Evolutionary conservation across 495 filamentous ascomycete species (phyloP), one percentile per base, ranked within the genome.

Genomic region (Paragyromitra xinjiangensis): DNA sequence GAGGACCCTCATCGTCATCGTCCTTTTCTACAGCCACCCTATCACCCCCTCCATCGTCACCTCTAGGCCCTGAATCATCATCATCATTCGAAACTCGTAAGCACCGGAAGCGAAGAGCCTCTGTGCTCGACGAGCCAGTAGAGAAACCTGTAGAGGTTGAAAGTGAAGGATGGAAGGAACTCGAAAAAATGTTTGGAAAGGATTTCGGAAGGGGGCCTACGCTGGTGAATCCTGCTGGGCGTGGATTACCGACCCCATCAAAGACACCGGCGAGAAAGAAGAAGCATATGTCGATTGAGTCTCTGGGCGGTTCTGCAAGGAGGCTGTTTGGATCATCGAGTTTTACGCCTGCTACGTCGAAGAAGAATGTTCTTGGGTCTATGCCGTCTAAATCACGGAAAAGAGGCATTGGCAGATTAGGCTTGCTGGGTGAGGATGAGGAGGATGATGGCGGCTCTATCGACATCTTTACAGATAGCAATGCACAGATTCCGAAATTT

Each of bases 391-490:
- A 62, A 6, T 48, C 71, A 29, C 64, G 75, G n/a, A 79, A 67
- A 11, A 59, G 66, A 37, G 59, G 73, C 19, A 45, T 40, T 37
- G 77, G 77, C 6, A 71, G 42, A 37, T 42, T 79, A n/a, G 67
- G 77, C 40, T 40, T 79, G 37, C 90, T 91, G 80, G 85, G 83
- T 40, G 89, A 88, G 24, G 88, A 91, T 24, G 85, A 87, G 4
- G 85, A 87, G 3, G 80, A 84, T 62, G 79, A 82, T 11, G 85
- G 85, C n/a, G 84, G 86, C 51, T 82, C 88, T 11, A 93, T 98
- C 74, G 84, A 89, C 78, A 97, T 99, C 67, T 97, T 90, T 82
- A 98, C 94, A 9, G 95, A 99, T 80, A 92, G 92, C 2, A 91
- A 92, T 81, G 94, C 96, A 80, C 91, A 93, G 55, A 85, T 97